These are phyloP conservation scores for Penicillium atrosanguineum DNA, from an alignment of 495 filamentous ascomycete species.

Conservation along the genomic window DNA sequence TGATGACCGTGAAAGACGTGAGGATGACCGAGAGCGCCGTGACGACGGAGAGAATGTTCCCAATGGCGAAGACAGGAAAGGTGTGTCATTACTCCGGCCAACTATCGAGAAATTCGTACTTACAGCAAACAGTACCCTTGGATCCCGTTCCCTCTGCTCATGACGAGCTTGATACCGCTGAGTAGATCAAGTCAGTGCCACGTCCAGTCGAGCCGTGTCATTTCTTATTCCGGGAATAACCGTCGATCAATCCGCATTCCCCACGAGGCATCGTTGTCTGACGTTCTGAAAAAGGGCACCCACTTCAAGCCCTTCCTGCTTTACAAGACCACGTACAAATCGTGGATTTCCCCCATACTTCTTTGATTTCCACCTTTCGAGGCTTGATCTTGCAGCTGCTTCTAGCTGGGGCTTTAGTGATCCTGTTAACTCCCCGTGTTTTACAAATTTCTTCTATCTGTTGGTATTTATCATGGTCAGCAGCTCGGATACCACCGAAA, in stretches of 20 bases:
- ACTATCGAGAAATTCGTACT: constrained; percentile 7
- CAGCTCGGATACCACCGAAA: constrained; percentile 43
- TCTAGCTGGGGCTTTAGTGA: constrained; percentile 1
- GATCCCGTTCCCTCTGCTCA: constrained; percentile 81
- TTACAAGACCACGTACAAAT: background rate
- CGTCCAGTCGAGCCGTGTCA: constrained; percentile 4
- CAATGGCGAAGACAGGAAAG: constrained; percentile 76
- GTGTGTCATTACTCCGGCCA: constrained; percentile 48
- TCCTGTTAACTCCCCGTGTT: constrained; percentile 6
- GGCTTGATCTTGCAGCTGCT: constrained; percentile 2
- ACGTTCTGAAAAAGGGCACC: background rate
- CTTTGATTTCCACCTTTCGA: constrained; percentile 4
- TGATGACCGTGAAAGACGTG: constrained; percentile 61
- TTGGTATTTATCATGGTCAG: constrained; percentile 40
- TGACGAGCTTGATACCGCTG: constrained; percentile 96
- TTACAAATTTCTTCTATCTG: constrained; percentile 9
- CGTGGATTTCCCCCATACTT: constrained; percentile 1
- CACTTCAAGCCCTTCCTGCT: background rate
- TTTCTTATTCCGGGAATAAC: background rate
- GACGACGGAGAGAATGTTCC: constrained; percentile 51
- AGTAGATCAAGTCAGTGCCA: constrained; percentile 54
- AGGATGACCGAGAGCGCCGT: constrained; percentile 60
- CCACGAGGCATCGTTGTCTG: background rate
- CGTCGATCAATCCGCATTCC: background rate
- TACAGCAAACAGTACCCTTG: constrained; percentile 42